Conservation (phyloP, 306 rosid species). For the Acmispon strigosus region DNA sequence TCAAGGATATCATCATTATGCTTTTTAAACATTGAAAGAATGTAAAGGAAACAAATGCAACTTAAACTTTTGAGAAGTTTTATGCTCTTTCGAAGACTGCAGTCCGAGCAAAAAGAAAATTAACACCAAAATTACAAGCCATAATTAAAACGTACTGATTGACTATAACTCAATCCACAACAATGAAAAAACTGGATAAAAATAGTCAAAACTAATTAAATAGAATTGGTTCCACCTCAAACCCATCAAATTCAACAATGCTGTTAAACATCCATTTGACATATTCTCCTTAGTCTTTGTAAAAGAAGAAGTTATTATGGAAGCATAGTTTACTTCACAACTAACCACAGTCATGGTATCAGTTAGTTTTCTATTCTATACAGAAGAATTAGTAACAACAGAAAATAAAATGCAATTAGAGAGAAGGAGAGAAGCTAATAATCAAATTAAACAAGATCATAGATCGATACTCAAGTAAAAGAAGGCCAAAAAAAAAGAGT, state of each 20-base stretch:
- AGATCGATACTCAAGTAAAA: slow-evolving; percentile 12
- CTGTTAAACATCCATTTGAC: not conserved
- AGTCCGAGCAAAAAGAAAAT: not conserved
- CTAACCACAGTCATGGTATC: not conserved
- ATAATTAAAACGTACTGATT: not conserved
- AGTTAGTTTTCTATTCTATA: not conserved
- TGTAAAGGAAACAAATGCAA: not conserved
- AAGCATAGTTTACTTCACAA: not conserved
- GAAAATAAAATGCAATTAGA: not conserved
- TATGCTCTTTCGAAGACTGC: not conserved
- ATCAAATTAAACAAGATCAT: slow-evolving; percentile 10
- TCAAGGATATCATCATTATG: slow-evolving; percentile 4
- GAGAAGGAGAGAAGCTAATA: not conserved
- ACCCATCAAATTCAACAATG: not conserved
- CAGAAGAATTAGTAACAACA: not conserved
- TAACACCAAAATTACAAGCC: not conserved
- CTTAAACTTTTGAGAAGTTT: not conserved
- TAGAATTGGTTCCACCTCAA: not conserved
- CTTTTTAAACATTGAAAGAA: not conserved
- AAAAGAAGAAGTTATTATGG: not conserved
- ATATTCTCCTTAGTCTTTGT: not conserved
- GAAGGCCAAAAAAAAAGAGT: not conserved
- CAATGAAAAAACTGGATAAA: not conserved
- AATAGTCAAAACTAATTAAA: not conserved
- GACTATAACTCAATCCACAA: not conserved